Base-by-base conservation (phyloP, 1,284 basidiomycete genomes). In the Puccinia triticina region DNA sequence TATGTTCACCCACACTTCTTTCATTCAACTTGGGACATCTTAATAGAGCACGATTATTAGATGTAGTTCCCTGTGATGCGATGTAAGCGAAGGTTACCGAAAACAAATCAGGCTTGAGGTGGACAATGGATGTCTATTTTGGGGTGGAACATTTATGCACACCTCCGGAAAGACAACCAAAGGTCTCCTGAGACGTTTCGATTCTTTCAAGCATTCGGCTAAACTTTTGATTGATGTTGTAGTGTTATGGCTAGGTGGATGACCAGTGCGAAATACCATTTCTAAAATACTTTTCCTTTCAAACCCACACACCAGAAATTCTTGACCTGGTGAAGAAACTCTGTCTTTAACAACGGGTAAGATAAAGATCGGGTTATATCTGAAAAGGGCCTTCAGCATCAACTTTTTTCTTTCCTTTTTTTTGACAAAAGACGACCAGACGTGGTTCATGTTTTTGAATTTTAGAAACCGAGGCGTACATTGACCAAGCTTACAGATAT, bases 301-400 rank as follows among this genome's bases (percentile, higher is more conserved):
- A 48, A 81, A 81, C 37, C 71, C 79, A 10, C 14, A 18, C 21
- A 66, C 71, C 32, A 48, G 18, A 40, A 29, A 14, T 10, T 81
- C 57, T 29, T 14, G 34, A 32, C 32, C 57, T n/a, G 50, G 5
- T 12, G 64, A 48, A 43, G n/a, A 11, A 32, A 12, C 32, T 21
- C 55, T 32, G 26, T 71, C 8, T 26, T 46, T 50, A 61, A 72
- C 46, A 74, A 55, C 48, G 8, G 79, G 79, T 34, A 81, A 18
- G 40, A 81, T 74, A 61, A 81, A 81, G 12, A 81, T 74, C 2
- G 79, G 79, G 66, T 81, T 72, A 32, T 74, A 81, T 32, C 79
- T 81, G n/a, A n/a, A 69, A n/a, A 40, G 3, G 61, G 34, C 26
- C 12, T 29, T 23, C 61, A 64, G 34, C 26, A 64, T 37, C 23